These are phyloP conservation scores for Penicillium dipodomyicola DNA, from an alignment of 495 filamentous ascomycete genomes.

Conservation along the genomic window DNA sequence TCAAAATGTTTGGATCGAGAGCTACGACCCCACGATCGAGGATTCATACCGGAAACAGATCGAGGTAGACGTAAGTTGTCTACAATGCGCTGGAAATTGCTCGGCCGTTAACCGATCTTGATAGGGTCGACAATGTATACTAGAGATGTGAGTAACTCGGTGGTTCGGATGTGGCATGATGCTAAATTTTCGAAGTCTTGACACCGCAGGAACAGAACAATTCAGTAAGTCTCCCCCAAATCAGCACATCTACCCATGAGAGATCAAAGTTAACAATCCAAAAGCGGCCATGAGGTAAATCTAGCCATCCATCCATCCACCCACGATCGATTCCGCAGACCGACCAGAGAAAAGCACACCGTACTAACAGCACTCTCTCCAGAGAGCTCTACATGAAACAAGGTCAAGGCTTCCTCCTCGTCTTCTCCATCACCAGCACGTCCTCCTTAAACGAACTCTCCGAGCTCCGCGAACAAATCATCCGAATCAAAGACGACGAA, in stretches of 20 bases:
- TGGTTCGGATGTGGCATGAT: conserved; percentile 5
- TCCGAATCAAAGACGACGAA: conserved; percentile 93
- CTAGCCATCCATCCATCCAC: conserved; percentile 6
- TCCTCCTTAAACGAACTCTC: conserved; percentile 82
- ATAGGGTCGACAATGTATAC: conserved; percentile 89
- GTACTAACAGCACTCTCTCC: conserved; percentile 23
- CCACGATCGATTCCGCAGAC: conserved; percentile 2
- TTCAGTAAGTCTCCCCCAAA: conserved; percentile 68
- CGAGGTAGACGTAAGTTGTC: conserved; percentile 78
- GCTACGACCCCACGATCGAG: conserved; percentile 98
- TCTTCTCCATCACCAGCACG: conserved; percentile 92
- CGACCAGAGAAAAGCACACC: conserved; percentile 8
- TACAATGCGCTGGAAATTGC: conserved; percentile 16
- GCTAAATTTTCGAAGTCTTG: conserved; percentile 58
- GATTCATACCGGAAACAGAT: conserved; percentile 95
- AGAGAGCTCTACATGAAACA: conserved; percentile 96
- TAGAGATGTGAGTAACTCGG: conserved; percentile 77
- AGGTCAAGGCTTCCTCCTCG: conserved; percentile 94
- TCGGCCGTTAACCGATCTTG: conserved; percentile 24
- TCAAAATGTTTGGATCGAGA: conserved; percentile 98
- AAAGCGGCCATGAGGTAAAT: conserved; percentile 69
- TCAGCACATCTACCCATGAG: conserved; percentile 18
- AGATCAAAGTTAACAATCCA: conserved; percentile 30
- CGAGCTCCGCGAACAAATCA: conserved; percentile 90
- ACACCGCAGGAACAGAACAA: conserved; percentile 97